phyloP scores from a whole-genome alignment of 306 rosid species.

The Vigna trinervia region DNA sequence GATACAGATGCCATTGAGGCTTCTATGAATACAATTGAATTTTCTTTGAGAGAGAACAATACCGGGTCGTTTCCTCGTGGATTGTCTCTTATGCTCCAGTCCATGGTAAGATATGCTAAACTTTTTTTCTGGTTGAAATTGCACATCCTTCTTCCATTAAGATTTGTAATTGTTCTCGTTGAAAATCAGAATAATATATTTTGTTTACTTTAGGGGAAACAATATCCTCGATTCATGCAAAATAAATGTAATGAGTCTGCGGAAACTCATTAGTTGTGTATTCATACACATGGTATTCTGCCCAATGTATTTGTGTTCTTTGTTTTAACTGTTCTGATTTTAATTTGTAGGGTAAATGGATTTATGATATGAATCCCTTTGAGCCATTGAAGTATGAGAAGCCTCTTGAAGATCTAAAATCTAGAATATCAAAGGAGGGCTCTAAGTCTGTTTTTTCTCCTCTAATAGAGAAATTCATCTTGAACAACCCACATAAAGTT shows the following conservation, averaged over 20 bases:
- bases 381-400: conserved; percentile 93
- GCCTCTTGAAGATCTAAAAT: conserved; percentile 86
- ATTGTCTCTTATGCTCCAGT: conserved; percentile 92
- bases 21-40: conserved; percentile 98
- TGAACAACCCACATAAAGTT: conserved; percentile 87
- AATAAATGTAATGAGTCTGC: no score
- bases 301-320: no score
- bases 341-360: conserved; percentile 88
- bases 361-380: conserved; percentile 97
- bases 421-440: conserved; percentile 85
- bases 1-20: conserved; percentile 94
- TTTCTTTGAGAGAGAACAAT: conserved; percentile 96
- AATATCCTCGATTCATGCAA: no score
- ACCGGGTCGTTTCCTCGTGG: conserved; percentile 97
- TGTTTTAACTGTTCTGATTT: background rate
- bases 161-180: conserved; percentile 23
- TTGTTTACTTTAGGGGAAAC: no score
- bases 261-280: no score
- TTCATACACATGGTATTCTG: no score
- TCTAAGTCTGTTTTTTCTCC: conserved; percentile 92
- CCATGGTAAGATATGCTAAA: conserved; percentile 70
- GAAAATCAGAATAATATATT: no score
- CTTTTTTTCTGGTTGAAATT: conserved; percentile 29
- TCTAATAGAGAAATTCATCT: conserved; percentile 80
- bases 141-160: conserved; percentile 23